Evolutionary conservation across 441 rosid species (phyloP).

Genomic region (Populus hybrid): DNA sequence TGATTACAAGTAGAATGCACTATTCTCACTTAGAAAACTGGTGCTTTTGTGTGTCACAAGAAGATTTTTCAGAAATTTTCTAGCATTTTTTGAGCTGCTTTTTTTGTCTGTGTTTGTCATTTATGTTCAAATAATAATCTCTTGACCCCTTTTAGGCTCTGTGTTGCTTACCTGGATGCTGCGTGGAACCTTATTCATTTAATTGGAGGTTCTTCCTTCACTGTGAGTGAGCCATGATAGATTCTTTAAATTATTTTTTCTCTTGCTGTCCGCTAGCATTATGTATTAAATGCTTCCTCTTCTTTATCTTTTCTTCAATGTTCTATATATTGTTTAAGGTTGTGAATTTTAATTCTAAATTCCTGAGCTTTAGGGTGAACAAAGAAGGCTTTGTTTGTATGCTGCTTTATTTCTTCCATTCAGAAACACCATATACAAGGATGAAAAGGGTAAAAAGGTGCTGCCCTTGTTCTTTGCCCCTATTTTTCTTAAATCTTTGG

Average conservation of each 20-base stretch:
- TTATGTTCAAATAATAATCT: slow-evolving; percentile 3
- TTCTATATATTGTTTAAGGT: neutral
- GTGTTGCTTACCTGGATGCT: slow-evolving; percentile 62
- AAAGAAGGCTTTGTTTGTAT: slow-evolving; percentile 70
- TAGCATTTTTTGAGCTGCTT: neutral
- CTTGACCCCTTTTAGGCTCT: slow-evolving; percentile 43
- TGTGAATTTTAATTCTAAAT: slow-evolving; percentile 17
- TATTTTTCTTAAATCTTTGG: neutral
- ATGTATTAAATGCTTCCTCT: neutral
- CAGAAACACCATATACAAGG: slow-evolving; percentile 46
- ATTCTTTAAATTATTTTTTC: neutral
- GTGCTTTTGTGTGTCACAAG: neutral
- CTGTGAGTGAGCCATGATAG: slow-evolving; percentile 34
- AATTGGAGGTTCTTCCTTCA: slow-evolving; percentile 48
- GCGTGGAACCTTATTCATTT: slow-evolving; percentile 59
- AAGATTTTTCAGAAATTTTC: neutral
- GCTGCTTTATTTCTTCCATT: slow-evolving; percentile 87
- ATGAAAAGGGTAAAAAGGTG: slow-evolving; percentile 71
- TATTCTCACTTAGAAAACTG: neutral
- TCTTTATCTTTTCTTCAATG: slow-evolving; percentile 13
- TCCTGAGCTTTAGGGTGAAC: slow-evolving; percentile 58
- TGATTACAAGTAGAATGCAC: neutral
- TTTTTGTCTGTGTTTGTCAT: neutral
- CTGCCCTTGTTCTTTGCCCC: neutral
- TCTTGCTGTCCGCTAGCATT: neutral